Percentiles rank a stretch among this genome's conserved stretches.
These are phyloP conservation scores for Penicillium sp. DNA, from an alignment of 2,329 filamentous ascomycete genomes.

Conservation along the genomic window DNA sequence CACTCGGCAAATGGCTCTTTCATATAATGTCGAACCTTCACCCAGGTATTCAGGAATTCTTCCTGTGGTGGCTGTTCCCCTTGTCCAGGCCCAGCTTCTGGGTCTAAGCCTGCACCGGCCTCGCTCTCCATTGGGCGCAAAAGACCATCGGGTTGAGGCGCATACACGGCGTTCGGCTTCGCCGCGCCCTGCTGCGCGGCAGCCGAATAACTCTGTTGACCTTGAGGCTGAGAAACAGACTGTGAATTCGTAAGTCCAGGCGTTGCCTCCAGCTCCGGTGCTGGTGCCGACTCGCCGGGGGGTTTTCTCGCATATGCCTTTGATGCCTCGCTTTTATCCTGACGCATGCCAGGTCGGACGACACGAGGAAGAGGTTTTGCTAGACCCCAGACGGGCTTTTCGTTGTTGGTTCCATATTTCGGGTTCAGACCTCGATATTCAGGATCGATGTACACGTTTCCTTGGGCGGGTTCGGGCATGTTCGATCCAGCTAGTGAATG, in stretches of 20 bases:
- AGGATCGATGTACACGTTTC: constrained; percentile 4
- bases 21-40: constrained; percentile 20
- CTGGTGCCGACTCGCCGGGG: constrained; percentile 7
- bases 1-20: constrained; percentile 30
- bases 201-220: constrained; percentile 5
- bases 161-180: constrained; percentile 8
- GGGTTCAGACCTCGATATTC: constrained; percentile 41
- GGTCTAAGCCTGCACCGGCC: background rate
- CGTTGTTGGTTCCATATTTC: constrained; percentile 45
- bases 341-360: constrained; percentile 46
- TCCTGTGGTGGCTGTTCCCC: constrained; percentile 2
- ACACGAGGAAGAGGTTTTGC: constrained; percentile 49
- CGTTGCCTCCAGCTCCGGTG: constrained; percentile 7
- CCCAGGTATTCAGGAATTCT: constrained; percentile 27
- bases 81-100: too few relatives aligned
- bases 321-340: constrained; percentile 4
- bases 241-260: constrained; percentile 2
- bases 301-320: constrained; percentile 3
- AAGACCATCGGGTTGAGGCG: constrained; percentile 10
- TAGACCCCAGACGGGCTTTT: constrained; percentile 47
- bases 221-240: background rate
- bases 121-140: constrained; percentile 12
- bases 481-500: constrained; percentile 7
- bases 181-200: constrained; percentile 6
- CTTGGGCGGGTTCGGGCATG: background rate